Percentiles rank a stretch among this genome's conserved stretches.
Evolutionary conservation across 2,329 filamentous ascomycete species (phyloP).

Genomic region (Acephala macrosclerotiorum): DNA sequence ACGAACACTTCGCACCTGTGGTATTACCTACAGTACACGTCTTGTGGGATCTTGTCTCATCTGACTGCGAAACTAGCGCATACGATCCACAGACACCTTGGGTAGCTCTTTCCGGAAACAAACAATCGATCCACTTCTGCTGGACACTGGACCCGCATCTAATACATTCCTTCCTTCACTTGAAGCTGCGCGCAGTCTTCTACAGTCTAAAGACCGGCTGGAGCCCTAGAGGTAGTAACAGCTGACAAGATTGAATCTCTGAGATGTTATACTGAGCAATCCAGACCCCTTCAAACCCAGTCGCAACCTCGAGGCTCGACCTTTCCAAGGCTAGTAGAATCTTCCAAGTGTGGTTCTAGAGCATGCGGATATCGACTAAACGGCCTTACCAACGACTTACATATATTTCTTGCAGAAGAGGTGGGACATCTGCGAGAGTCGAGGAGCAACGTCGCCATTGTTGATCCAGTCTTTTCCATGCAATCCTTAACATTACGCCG

Average conservation of each 20-base stretch:
- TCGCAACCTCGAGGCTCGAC: constrained; percentile 3
- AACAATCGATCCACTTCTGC: constrained; percentile 4
- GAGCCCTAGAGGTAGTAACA: constrained; percentile 11
- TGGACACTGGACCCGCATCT: background rate
- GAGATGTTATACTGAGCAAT: constrained; percentile 13
- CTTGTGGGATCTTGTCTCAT: constrained; percentile 37
- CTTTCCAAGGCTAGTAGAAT: constrained; percentile 10
- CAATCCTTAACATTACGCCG: constrained; percentile 55
- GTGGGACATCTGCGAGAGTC: constrained; percentile 29
- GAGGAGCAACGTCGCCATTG: constrained; percentile 23
- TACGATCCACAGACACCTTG: constrained; percentile 9
- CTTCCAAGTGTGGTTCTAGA: constrained; percentile 20
- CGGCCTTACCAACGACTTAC: constrained; percentile 16
- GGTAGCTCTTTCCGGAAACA: constrained; percentile 12
- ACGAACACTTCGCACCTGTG: constrained; percentile 39
- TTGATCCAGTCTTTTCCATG: constrained; percentile 55
- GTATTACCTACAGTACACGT: constrained; percentile 41
- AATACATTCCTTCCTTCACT: background rate
- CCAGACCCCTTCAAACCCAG: background rate
- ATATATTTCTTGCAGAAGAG: constrained; percentile 26
- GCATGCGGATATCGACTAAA: constrained; percentile 32
- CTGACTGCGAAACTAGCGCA: constrained; percentile 34
- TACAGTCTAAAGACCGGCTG: background rate
- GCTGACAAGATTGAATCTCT: background rate
- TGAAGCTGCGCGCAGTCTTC: background rate